A percentile compares a stretch with the other conserved stretches of the same genome.
Conservation (phyloP, 2,329 filamentous ascomycete genomes). For the Aspergillus sp. region DNA sequence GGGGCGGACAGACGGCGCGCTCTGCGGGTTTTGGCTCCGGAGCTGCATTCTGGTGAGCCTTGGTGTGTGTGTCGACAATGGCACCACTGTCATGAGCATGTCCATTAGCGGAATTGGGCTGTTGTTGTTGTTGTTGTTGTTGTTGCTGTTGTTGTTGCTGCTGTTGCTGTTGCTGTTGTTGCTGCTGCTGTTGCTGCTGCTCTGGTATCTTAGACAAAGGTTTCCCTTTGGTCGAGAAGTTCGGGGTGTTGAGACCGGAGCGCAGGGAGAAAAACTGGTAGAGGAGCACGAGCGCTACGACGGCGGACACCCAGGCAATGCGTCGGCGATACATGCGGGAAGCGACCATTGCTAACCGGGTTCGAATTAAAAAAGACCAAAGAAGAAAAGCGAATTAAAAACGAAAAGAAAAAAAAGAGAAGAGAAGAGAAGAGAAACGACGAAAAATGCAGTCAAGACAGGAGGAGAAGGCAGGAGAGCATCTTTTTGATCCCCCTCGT, state of each 20-base stretch:
- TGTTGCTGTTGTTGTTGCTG: neutral
- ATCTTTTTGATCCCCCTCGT: too few relatives aligned
- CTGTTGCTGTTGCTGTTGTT: slow-evolving; percentile 5
- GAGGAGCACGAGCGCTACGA: slow-evolving; percentile 49
- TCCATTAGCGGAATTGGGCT: too few relatives aligned
- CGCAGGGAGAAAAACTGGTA: slow-evolving; percentile 52
- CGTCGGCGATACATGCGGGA: slow-evolving; percentile 27
- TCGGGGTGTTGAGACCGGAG: slow-evolving; percentile 50
- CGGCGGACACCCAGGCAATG: slow-evolving; percentile 44
- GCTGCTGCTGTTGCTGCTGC: slow-evolving; percentile 36
- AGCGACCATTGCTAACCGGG: slow-evolving; percentile 32
- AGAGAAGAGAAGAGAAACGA: too few relatives aligned
- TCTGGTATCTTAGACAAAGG: neutral
- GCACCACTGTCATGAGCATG: neutral
- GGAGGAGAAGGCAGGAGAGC: too few relatives aligned
- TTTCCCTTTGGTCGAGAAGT: neutral
- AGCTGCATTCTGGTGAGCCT: neutral
- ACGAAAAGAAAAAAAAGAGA: too few relatives aligned
- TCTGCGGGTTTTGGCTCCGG: neutral
- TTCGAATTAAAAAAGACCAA: too few relatives aligned
- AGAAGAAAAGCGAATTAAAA: too few relatives aligned
- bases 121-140: too few relatives aligned
- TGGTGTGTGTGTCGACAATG: slow-evolving; percentile 6
- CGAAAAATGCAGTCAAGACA: too few relatives aligned
- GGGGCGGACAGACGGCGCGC: slow-evolving; percentile 20